A percentile compares a stretch with the other conserved stretches of the same genome.
Conservation (phyloP, 805 yeast species). For the Suhomyces sp. region DNA sequence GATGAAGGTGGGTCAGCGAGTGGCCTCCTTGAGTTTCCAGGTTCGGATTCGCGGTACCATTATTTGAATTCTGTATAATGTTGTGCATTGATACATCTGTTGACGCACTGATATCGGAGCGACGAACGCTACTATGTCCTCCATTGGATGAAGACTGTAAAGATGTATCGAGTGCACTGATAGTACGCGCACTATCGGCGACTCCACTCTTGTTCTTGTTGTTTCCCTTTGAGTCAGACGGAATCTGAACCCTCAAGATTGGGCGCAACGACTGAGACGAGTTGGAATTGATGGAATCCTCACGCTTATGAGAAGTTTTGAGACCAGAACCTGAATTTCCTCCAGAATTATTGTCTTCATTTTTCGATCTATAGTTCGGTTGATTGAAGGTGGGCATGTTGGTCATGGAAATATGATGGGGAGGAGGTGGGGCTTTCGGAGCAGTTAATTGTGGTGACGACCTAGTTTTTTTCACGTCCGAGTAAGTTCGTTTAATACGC, state of each 20-base stretch:
- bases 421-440: constrained; percentile 9
- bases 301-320: constrained; percentile 10
- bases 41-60: background rate
- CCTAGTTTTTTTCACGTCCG: constrained; percentile 9
- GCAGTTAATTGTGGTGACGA: constrained; percentile 2
- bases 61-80: background rate
- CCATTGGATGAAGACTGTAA: constrained; percentile 7
- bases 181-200: constrained; percentile 44
- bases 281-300: constrained; percentile 12
- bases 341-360: background rate
- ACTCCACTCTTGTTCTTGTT: constrained; percentile 18
- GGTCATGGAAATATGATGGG: constrained; percentile 10
- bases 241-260: constrained; percentile 64
- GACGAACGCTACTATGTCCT: background rate
- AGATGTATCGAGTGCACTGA: constrained; percentile 42
- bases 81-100: constrained; percentile 1
- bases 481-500: constrained; percentile 21
- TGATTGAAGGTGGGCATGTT: constrained; percentile 16
- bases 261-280: constrained; percentile 44
- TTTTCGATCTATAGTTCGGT: constrained; percentile 9
- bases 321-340: constrained; percentile 3
- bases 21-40: background rate
- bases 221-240: constrained; percentile 41
- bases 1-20: constrained; percentile 4
- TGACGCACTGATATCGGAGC: background rate